These are phyloP conservation scores for Stentor coeruleus DNA, from an alignment of 73 alveolate species.

Conservation along the genomic window DNA sequence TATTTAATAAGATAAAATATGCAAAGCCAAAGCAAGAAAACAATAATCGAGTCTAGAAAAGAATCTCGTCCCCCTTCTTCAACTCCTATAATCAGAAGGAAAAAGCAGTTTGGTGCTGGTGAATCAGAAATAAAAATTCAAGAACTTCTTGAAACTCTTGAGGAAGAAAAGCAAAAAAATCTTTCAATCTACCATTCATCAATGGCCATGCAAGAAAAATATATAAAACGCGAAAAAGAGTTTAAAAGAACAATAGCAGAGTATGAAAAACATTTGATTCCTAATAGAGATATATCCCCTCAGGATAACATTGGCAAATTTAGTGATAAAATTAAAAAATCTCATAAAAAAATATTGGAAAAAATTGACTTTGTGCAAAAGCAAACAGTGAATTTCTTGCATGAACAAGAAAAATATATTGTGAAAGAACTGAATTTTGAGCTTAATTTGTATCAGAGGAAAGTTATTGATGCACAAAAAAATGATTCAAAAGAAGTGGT, in stretches of 20 bases:
- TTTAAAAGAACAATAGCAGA: conserved; percentile 65
- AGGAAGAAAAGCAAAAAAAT: conserved; percentile 41
- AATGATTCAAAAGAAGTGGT: background rate
- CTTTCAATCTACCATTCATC: conserved; percentile 42
- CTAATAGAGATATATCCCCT: conserved; percentile 36
- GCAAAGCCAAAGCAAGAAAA: too few relatives aligned
- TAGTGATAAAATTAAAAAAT: conserved; percentile 34
- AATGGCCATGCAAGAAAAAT: conserved; percentile 47
- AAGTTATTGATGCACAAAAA: background rate
- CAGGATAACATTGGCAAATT: conserved; percentile 33
- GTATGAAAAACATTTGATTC: conserved; percentile 51
- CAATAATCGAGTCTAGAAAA: background rate
- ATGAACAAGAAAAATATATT: conserved; percentile 59
- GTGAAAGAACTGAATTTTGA: conserved; percentile 55
- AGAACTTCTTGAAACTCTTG: conserved; percentile 28
- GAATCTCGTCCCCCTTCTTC: background rate
- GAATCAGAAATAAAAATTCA: conserved; percentile 8
- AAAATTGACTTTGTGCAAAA: conserved; percentile 55
- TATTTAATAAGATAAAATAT: too few relatives aligned
- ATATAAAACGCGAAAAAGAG: conserved; percentile 61
- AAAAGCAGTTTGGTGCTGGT: background rate
- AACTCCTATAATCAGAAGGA: background rate
- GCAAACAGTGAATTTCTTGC: conserved; percentile 46
- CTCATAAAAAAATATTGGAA: conserved; percentile 39
- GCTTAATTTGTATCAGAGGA: conserved; percentile 6